phyloP scores from a whole-genome alignment of 2,329 filamentous ascomycete species.

The Phoma sp. region DNA sequence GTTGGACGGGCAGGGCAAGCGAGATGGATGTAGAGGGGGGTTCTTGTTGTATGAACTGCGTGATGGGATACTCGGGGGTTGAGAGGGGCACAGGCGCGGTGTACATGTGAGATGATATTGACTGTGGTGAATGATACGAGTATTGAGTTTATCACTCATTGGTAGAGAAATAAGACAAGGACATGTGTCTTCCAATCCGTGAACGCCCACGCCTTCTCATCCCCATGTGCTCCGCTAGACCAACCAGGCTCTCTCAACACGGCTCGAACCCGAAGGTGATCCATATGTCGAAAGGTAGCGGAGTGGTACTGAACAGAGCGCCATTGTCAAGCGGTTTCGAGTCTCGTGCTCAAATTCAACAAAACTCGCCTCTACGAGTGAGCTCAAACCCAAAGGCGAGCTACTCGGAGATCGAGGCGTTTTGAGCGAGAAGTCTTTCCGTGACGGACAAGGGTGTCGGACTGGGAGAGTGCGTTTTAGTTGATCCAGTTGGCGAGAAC shows the following conservation, averaged over 20 bases:
- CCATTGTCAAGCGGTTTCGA: background rate
- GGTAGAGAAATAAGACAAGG: no score
- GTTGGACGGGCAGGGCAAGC: no score
- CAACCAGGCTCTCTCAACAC: background rate
- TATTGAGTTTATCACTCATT: no score
- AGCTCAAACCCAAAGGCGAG: background rate
- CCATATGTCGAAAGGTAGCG: background rate
- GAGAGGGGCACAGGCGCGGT: no score
- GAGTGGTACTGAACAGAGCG: background rate
- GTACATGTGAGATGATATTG: no score
- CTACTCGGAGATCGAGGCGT: background rate
- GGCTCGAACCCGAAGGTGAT: background rate
- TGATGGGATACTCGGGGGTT: no score
- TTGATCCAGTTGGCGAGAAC: background rate
- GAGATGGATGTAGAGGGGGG: no score
- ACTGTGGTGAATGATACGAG: no score
- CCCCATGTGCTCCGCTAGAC: background rate
- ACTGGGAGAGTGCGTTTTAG: no score
- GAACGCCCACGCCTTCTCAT: no score
- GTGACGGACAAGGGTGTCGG: background rate
- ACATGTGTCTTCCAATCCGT: no score
- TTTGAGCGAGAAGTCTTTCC: background rate
- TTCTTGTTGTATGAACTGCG: no score
- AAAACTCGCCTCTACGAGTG: background rate
- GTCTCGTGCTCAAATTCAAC: background rate